A percentile compares a stretch with the other conserved stretches of the same genome.
phyloP scores from a whole-genome alignment of 306 rosid genomes.

The Luffa acutangula region DNA sequence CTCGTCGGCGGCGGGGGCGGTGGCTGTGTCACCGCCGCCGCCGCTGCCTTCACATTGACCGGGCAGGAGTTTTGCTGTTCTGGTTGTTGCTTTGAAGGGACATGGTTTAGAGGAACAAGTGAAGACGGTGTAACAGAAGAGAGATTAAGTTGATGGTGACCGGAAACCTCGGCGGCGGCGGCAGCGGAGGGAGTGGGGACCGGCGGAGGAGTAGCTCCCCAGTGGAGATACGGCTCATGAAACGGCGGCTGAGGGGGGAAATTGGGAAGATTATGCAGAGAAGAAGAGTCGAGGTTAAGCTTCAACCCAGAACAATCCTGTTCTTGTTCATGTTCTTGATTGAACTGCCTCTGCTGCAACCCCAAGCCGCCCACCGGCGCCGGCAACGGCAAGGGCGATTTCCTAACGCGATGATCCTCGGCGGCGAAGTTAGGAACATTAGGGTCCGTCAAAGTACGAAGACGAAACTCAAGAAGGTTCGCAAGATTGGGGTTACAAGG shows the following conservation, averaged over 20 bases:
- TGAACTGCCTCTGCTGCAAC: slow-evolving; percentile 12
- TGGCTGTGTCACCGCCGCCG: not conserved
- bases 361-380: not conserved
- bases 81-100: slow-evolving; percentile 4
- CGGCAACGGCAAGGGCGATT: not conserved
- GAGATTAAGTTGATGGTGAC: slow-evolving; percentile 9
- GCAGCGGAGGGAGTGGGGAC: slow-evolving; percentile 6
- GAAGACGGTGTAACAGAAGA: slow-evolving; percentile 4
- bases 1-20: not conserved
- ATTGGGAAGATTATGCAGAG: not conserved
- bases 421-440: not conserved
- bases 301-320: slow-evolving; percentile 11
- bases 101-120: slow-evolving; percentile 12
- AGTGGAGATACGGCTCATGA: slow-evolving; percentile 36
- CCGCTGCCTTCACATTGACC: not conserved
- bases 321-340: not conserved
- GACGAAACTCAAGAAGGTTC: slow-evolving; percentile 70
- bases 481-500: slow-evolving; percentile 97
- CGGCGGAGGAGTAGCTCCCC: slow-evolving; percentile 25
- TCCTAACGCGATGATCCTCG: not conserved
- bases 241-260: not conserved
- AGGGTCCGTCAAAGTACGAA: slow-evolving; percentile 44
- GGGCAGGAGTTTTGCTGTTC: slow-evolving; percentile 24
- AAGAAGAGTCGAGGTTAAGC: slow-evolving; percentile 19
- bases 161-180: not conserved